Evolutionary conservation across 495 filamentous ascomycete genomes (phyloP).

Genomic region (Geoglossum glabrum): DNA sequence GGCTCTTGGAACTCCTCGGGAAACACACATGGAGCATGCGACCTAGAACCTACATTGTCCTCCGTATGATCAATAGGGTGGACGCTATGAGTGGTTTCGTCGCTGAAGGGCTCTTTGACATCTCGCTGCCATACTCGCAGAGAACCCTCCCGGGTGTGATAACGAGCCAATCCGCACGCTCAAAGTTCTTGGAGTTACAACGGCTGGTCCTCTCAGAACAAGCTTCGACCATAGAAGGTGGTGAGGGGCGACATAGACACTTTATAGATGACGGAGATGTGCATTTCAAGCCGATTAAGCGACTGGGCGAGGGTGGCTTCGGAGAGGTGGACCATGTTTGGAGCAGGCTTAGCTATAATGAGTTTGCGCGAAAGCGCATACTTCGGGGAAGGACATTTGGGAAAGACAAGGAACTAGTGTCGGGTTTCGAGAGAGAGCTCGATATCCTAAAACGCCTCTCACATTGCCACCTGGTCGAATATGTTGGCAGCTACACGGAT

Average conservation of each 20-base stretch:
- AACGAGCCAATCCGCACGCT: not conserved
- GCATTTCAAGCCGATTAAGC: not conserved
- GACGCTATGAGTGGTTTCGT: constrained; percentile 9
- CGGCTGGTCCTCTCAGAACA: not conserved
- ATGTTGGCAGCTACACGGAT: constrained; percentile 1
- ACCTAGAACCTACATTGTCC: constrained; percentile 9
- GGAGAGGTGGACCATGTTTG: constrained; percentile 5
- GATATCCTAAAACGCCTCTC: not conserved
- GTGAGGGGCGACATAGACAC: not conserved
- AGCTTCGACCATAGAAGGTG: not conserved
- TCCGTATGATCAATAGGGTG: constrained; percentile 7
- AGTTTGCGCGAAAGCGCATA: constrained; percentile 8
- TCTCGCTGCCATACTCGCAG: constrained; percentile 7
- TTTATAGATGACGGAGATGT: not conserved
- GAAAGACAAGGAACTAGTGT: not conserved
- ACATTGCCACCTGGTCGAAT: not conserved
- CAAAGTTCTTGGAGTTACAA: not conserved
- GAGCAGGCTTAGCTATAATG: constrained; percentile 1
- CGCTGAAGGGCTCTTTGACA: constrained; percentile 9
- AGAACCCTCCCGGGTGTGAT: not conserved
- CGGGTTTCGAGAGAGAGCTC: not conserved
- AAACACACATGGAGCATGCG: constrained; percentile 5
- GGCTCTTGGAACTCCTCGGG: not conserved
- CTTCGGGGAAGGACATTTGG: not conserved
- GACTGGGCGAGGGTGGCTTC: not conserved